Conservation (phyloP, 1,284 basidiomycete genomes). For the Cutaneotrichosporon sp. region DNA sequence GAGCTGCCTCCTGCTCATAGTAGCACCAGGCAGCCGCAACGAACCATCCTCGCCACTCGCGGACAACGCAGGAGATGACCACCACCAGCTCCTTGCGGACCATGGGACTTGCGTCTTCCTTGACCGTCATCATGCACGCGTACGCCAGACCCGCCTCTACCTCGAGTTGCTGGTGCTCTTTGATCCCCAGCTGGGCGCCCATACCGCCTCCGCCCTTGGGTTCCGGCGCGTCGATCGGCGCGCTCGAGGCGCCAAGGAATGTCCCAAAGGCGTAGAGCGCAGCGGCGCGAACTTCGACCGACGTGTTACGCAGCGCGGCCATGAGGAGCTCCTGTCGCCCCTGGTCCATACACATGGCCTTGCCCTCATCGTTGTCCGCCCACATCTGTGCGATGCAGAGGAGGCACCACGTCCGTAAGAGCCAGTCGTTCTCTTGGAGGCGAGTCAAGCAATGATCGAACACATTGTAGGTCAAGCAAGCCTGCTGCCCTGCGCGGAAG, state of each 20-base stretch:
- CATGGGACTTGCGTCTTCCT: conserved; percentile 93
- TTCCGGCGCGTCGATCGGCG: conserved; percentile 60
- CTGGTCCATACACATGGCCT: conserved; percentile 75
- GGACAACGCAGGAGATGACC: conserved; percentile 86
- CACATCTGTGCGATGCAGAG: conserved; percentile 94
- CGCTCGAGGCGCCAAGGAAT: conserved; percentile 83
- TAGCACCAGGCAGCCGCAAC: conserved; percentile 94
- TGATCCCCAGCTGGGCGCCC: conserved; percentile 74
- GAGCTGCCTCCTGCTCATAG: conserved; percentile 68
- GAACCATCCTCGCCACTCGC: conserved; percentile 95
- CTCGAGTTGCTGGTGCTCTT: conserved; percentile 67
- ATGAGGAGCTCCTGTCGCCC: conserved; percentile 80
- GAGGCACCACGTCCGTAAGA: conserved; percentile 90
- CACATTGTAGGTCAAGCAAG: conserved; percentile 79
- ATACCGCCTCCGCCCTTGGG: conserved; percentile 79
- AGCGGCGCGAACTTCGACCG: conserved; percentile 88
- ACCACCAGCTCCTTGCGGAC: conserved; percentile 92
- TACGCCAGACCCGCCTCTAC: conserved; percentile 60
- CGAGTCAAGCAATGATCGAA: conserved; percentile 86
- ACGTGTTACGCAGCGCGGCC: conserved; percentile 77
- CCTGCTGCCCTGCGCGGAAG: conserved; percentile 79
- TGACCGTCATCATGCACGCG: conserved; percentile 64
- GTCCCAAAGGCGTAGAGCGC: conserved; percentile 90
- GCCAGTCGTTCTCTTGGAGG: conserved; percentile 80
- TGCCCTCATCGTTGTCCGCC: conserved; percentile 87